These are phyloP conservation scores for Hammondia hammondi DNA, from an alignment of 169 alveolate species.

Conservation along the genomic window DNA sequence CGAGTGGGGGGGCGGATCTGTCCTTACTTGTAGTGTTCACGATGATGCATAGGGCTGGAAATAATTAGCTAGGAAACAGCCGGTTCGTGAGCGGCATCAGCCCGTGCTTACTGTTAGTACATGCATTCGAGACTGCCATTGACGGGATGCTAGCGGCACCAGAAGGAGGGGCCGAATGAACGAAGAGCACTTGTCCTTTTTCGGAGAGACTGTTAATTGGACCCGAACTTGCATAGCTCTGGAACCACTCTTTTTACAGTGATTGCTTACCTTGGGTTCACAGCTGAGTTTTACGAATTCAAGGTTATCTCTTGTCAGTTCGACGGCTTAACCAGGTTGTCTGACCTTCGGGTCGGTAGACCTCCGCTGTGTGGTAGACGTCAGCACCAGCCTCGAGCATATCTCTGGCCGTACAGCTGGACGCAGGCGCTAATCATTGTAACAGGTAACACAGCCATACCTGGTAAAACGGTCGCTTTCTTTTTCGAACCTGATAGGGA, in stretches of 20 bases:
- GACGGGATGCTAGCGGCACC: slow-evolving; percentile 6
- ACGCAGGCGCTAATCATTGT: background rate
- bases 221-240: background rate
- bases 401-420: background rate
- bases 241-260: background rate
- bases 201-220: background rate
- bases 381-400: slow-evolving; percentile 38
- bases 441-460: background rate
- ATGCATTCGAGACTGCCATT: slow-evolving; percentile 23
- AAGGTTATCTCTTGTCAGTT: background rate
- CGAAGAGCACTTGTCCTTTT: slow-evolving; percentile 8
- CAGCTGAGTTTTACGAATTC: background rate
- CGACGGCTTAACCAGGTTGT: background rate
- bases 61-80: no score
- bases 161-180: slow-evolving; percentile 16
- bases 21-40: background rate
- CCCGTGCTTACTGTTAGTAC: slow-evolving; percentile 5
- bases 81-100: background rate
- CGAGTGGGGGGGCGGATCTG: background rate
- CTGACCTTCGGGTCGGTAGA: background rate
- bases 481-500: background rate
- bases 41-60: background rate
- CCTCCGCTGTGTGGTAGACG: slow-evolving; percentile 12
- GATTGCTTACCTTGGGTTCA: background rate
- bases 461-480: background rate